Evolutionary conservation across 441 rosid genomes (phyloP), one percentile per base, ranked within the genome.

Genomic region (Gossypium trilobum): DNA sequence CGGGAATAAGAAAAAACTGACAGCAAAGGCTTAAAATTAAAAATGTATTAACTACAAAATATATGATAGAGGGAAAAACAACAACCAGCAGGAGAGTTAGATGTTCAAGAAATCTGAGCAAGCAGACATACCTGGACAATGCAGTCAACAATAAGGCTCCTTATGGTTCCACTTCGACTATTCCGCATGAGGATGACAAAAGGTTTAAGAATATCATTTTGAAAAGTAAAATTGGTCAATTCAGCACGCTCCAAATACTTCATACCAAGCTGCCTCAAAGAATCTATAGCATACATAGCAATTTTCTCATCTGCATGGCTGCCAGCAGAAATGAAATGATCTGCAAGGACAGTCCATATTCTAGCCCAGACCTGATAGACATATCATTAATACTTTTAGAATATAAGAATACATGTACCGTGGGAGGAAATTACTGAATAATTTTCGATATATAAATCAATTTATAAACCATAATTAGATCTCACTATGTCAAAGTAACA

Each of bases 261-360:
- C 94, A 95, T 87, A 39, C 97, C 94, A 59, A 95, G 97, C 90
- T 95, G 99, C 82, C 98, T 85, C 52, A 95, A 87, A 79, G 99
- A 95, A 90, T 95, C 99, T 80, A 95, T 93, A 69, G 99, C 95
- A 81, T 95, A 93, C 99, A 91, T 93, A 4, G 98, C 94, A 85
- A 95, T 89, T 86, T 95, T 93, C 86, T 93, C 94, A 80, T 95
- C 99, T 58, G 72, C 93, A 81, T 95, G 98, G 83, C 98, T 93
- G 73, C 99, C 99, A 66, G 99, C 99, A 79, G 93, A 79, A 78
- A 95, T 93, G 75, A 95, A 95, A 93, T 95, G 99, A 78, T 90
- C 91, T 74, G 98, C 98, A 62, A 95, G 87, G 80, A 95, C 97
- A 78, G 82, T 85, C 99, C 99, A 95, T 78, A 95, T 95, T 87